Base-by-base conservation (phyloP, 805 yeast genomes). In the Yamadazyma sp. region DNA sequence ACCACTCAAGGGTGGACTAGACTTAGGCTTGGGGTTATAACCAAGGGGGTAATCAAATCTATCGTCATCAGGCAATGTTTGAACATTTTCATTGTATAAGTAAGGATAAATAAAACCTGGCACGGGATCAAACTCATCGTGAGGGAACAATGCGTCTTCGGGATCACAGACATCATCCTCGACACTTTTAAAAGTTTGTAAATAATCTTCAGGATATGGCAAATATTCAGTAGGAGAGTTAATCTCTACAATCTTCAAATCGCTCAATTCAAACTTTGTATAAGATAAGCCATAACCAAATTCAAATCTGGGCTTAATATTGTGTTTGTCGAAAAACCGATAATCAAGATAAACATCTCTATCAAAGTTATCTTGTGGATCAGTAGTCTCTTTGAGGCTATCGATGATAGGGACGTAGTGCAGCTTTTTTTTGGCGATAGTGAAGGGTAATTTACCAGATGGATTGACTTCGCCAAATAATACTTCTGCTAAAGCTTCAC, bases 241-340 rank as follows among this genome's bases (percentile, higher is more conserved):
- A 2, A 71, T 59, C 45, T 69, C 70, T 14, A 55, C 54, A 23
- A 75, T 70, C 15, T 65, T 54, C 32, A 77, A 53, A 35, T 62
- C 57, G 24, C 48, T 41, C 10, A 65, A 51, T 32, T 49, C 55
- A 42, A 71, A 71, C 20, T 61, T 63, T 3, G 82, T 64, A 51
- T 76, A 79, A 1, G 82, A 74, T 31, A 79, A 57, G 6, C 85
- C 85, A 59, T 52, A 77, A 3, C 84, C 85, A 55, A 80, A 80
- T 43, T 77, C 82, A 51, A 56, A 80, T 32, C 82, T 57, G 14
- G 84, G 82, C 45, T 66, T 65, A 28, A 78, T 72, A 38, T 73
- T 68, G 43, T 73, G 66, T 52, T 74, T 74, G 47, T 77, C 82
- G 54, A 78, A 79, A 49, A 70, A 73, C 33, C 77, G 59, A 60